Conservation (phyloP, 2,329 filamentous ascomycete genomes). For the Cadophora luteo-olivacea region DNA sequence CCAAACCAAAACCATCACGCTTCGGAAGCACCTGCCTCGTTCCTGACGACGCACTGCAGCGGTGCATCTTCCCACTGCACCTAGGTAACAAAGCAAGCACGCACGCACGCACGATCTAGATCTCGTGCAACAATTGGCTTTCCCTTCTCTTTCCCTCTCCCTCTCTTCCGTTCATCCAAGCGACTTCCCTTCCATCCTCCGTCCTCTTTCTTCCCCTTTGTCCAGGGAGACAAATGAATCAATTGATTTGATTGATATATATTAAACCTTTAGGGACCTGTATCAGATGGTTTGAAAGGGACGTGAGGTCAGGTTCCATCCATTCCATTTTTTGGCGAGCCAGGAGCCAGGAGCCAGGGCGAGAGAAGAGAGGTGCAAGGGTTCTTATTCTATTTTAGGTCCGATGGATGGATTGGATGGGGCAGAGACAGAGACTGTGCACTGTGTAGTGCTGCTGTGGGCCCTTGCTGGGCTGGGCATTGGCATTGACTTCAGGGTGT, state of each 20-base stretch:
- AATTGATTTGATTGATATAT: constrained; percentile 2
- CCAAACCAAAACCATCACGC: background rate
- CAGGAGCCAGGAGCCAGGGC: background rate
- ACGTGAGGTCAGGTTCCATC: background rate
- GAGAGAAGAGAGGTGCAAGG: background rate
- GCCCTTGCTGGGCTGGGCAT: too few species aligned
- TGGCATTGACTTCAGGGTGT: background rate
- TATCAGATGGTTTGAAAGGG: constrained; percentile 12
- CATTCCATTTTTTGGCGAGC: background rate
- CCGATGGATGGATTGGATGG: background rate
- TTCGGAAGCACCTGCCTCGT: constrained; percentile 2
- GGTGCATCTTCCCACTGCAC: background rate
- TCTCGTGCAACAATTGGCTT: constrained; percentile 7
- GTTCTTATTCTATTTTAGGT: constrained; percentile 6
- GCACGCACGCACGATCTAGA: background rate
- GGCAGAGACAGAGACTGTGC: background rate
- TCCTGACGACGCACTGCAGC: constrained; percentile 1
- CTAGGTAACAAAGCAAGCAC: background rate
- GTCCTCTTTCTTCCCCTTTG: background rate
- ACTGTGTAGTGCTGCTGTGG: too few species aligned
- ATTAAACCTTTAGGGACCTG: background rate
- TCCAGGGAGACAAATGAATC: background rate
- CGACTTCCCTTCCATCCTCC: background rate
- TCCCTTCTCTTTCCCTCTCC: background rate
- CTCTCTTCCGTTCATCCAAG: background rate